Percentiles rank a stretch among this genome's conserved stretches.
Conservation (phyloP, 2,329 filamentous ascomycete species). For the Meredithiella fracta region DNA sequence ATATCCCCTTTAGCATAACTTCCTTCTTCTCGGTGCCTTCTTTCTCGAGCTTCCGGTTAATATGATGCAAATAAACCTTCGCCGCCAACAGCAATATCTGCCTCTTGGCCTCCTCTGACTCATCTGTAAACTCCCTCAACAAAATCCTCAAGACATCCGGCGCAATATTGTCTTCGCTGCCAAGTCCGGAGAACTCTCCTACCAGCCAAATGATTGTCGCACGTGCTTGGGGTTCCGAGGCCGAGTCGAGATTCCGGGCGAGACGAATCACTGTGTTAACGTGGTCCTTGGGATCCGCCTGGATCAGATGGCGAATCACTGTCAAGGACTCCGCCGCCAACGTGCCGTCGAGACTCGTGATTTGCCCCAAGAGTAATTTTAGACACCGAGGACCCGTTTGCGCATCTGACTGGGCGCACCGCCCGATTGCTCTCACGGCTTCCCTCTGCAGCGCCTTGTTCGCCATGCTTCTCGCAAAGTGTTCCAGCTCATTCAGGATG, state of each 20-base stretch:
- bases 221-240: conserved; percentile 71
- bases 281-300: conserved; percentile 70
- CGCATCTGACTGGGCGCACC: conserved; percentile 69
- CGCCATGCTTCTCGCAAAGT: conserved; percentile 57
- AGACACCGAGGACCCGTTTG: conserved; percentile 63
- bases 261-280: conserved; percentile 72
- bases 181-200: conserved; percentile 73
- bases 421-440: conserved; percentile 79
- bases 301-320: conserved; percentile 87
- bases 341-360: conserved; percentile 72
- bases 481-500: conserved; percentile 81
- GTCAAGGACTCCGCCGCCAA: conserved; percentile 86
- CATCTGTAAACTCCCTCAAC: conserved; percentile 66
- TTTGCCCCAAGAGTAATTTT: conserved; percentile 66
- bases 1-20: background rate
- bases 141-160: conserved; percentile 82
- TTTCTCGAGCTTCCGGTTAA: conserved; percentile 45
- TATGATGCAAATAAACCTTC: conserved; percentile 87
- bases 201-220: conserved; percentile 97
- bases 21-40: conserved; percentile 15
- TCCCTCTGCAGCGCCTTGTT: conserved; percentile 71
- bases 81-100: conserved; percentile 86
- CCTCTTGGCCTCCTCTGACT: conserved; percentile 71
- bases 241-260: conserved; percentile 79
- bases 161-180: conserved; percentile 75